These are phyloP conservation scores for Myotisia sp. DNA, from an alignment of 2,329 filamentous ascomycete species.

Conservation along the genomic window DNA sequence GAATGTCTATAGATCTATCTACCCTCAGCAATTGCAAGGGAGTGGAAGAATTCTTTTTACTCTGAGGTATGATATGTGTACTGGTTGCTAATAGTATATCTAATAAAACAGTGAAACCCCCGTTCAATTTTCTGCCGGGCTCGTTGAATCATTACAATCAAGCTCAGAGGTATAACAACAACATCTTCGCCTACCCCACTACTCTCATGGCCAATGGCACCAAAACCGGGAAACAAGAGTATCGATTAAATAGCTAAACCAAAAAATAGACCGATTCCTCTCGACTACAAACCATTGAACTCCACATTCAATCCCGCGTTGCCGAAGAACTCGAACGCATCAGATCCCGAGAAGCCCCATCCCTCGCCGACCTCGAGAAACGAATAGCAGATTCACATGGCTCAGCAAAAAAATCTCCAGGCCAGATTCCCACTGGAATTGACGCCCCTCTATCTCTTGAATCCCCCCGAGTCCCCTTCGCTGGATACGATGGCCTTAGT, in stretches of 20 bases:
- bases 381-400: constrained; percentile 34
- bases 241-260: constrained; percentile 1
- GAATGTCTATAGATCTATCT: too few species aligned
- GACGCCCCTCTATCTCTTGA: constrained; percentile 19
- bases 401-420: constrained; percentile 24
- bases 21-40: too few species aligned
- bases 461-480: constrained; percentile 31
- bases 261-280: constrained; percentile 67
- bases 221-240: constrained; percentile 4
- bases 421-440: constrained; percentile 12
- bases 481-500: constrained; percentile 16
- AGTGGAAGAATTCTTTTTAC: too few species aligned
- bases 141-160: constrained; percentile 69
- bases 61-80: too few species aligned
- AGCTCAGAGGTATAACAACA: constrained; percentile 58
- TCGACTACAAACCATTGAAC: constrained; percentile 67
- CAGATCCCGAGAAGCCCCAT: constrained; percentile 53
- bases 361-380: constrained; percentile 54
- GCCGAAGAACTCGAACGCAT: constrained; percentile 71
- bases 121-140: constrained; percentile 61
- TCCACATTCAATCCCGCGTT: constrained; percentile 78
- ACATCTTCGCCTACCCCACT: neutral
- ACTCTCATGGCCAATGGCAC: too few species aligned
- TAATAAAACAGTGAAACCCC: constrained; percentile 44
- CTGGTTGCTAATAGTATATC: constrained; percentile 14